Evolutionary conservation across 805 yeast genomes (phyloP).

Genomic region (Kuraishia borneana): DNA sequence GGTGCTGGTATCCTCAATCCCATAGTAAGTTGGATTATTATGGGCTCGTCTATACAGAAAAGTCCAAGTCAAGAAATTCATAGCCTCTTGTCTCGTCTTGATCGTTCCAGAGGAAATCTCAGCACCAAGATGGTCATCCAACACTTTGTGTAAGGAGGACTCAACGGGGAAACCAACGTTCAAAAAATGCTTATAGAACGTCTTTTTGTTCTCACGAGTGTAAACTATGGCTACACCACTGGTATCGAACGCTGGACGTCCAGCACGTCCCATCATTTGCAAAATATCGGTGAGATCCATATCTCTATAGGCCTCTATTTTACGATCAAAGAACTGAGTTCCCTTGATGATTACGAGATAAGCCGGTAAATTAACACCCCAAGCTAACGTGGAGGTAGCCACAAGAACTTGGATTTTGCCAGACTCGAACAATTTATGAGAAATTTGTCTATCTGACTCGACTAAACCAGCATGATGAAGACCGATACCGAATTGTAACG

Average conservation of each 20-base stretch:
- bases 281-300: conserved; percentile 77
- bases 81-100: conserved; percentile 50
- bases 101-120: conserved; percentile 67
- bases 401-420: conserved; percentile 60
- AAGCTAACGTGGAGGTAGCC: conserved; percentile 77
- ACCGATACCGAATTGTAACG: conserved; percentile 73
- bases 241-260: conserved; percentile 72
- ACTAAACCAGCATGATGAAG: conserved; percentile 77
- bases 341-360: conserved; percentile 72
- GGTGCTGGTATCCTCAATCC: conserved; percentile 48
- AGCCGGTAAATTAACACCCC: conserved; percentile 83
- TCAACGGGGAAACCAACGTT: conserved; percentile 80
- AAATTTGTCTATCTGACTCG: conserved; percentile 57
- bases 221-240: conserved; percentile 69
- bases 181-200: conserved; percentile 66
- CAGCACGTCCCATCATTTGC: conserved; percentile 84
- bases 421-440: conserved; percentile 61
- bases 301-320: conserved; percentile 60
- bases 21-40: conserved; percentile 69
- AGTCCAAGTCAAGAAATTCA: conserved; percentile 71
- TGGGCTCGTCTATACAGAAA: conserved; percentile 65
- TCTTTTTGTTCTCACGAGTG: conserved; percentile 65
- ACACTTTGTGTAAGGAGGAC: conserved; percentile 65
- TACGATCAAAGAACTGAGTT: conserved; percentile 52
- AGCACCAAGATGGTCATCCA: conserved; percentile 74